Evolutionary conservation across 331 rosid genomes (phyloP).

Genomic region (Acacia concinna): DNA sequence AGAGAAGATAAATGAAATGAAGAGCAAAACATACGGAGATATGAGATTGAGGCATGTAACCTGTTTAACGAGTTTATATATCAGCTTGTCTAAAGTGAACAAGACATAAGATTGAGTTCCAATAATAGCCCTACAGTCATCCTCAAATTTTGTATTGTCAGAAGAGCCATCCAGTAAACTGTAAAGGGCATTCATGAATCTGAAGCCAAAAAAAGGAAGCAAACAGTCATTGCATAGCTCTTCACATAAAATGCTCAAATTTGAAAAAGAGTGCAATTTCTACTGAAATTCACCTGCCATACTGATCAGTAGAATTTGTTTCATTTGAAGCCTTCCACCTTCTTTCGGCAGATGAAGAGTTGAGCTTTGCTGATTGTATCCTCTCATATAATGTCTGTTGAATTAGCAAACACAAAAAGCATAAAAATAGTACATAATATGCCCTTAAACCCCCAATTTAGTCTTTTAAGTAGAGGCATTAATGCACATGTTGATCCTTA

Average conservation of each 20-base stretch:
- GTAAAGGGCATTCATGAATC: constrained; percentile 95
- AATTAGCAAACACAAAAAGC: constrained; percentile 27
- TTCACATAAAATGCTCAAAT: constrained; percentile 20
- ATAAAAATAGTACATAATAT: constrained; percentile 31
- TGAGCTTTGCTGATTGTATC: constrained; percentile 82
- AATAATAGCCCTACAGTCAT: constrained; percentile 95
- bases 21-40: not conserved
- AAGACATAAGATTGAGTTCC: constrained; percentile 95
- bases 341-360: constrained; percentile 88
- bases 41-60: constrained; percentile 32
- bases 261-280: constrained; percentile 24
- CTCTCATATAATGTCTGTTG: constrained; percentile 91
- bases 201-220: constrained; percentile 35
- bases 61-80: constrained; percentile 96
- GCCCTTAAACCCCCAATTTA: constrained; percentile 26
- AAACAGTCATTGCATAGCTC: constrained; percentile 31
- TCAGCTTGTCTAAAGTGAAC: constrained; percentile 92
- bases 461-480: not conserved
- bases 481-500: constrained; percentile 28
- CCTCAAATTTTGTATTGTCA: constrained; percentile 94
- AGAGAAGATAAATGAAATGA: constrained; percentile 24
- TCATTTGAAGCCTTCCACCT: constrained; percentile 86
- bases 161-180: constrained; percentile 94
- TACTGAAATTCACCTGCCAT: constrained; percentile 63
- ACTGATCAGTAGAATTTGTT: constrained; percentile 65